A percentile compares a stretch with the other conserved stretches of the same genome.
Evolutionary conservation across 2,329 filamentous ascomycete species (phyloP).

Genomic region (Microsporum ferrugineum): DNA sequence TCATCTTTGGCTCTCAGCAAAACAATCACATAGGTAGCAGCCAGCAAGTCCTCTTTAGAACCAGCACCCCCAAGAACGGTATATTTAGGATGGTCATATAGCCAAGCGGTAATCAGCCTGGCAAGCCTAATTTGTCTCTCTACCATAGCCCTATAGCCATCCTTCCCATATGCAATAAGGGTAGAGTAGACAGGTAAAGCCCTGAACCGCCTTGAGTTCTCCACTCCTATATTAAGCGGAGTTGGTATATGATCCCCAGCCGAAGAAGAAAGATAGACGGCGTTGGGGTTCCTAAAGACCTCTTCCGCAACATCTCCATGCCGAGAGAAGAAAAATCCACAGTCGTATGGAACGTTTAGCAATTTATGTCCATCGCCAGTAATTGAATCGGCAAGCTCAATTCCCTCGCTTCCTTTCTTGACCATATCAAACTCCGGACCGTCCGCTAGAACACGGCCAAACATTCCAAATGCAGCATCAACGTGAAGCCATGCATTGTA

Average conservation of each 20-base stretch:
- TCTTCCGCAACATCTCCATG: constrained; percentile 46
- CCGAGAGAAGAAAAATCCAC: constrained; percentile 74
- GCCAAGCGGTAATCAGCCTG: constrained; percentile 52
- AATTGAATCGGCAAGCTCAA: constrained; percentile 79
- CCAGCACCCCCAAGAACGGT: constrained; percentile 49
- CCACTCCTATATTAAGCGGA: constrained; percentile 74
- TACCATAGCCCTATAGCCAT: constrained; percentile 59
- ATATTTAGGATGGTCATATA: constrained; percentile 52
- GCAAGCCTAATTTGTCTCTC: constrained; percentile 61
- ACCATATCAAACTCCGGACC: constrained; percentile 45
- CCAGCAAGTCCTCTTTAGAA: constrained; percentile 33
- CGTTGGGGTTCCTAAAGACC: constrained; percentile 74
- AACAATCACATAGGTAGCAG: constrained; percentile 57
- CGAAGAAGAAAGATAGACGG: constrained; percentile 56
- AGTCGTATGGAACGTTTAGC: constrained; percentile 92
- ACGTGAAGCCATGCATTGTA: constrained; percentile 79
- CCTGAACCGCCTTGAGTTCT: constrained; percentile 84
- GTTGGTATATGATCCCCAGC: constrained; percentile 49
- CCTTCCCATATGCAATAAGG: constrained; percentile 59
- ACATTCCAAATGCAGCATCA: constrained; percentile 82
- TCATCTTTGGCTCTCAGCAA: constrained; percentile 63
- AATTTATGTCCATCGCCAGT: constrained; percentile 80
- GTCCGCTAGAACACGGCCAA: constrained; percentile 54
- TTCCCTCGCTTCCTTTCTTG: constrained; percentile 45
- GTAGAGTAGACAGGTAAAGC: constrained; percentile 82